Base-by-base conservation (phyloP, 306 rosid genomes). In the Parietaria judaica region DNA sequence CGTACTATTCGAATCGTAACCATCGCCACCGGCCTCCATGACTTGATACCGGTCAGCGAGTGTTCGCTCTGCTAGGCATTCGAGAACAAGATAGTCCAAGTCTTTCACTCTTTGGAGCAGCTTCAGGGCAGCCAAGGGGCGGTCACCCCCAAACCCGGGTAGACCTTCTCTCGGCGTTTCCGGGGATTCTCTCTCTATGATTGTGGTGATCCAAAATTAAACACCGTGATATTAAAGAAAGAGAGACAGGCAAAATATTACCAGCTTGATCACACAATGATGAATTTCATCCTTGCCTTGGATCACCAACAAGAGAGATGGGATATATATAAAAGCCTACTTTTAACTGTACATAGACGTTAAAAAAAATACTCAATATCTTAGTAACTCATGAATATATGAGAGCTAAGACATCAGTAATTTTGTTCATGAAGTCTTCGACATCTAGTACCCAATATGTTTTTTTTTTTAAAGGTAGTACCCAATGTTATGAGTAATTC, bases 1-100 rank as follows among this genome's bases (percentile, higher is more conserved):
- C 96, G 14, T 88, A 88, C 98, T 84, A 45, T 64, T 67, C 11
- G 98, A 80, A 76, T 92, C 98, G 38, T 76, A 92, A 63, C 96
- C 96, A 77, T 84, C 86, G 14, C 95, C 94, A 39, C 98, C 94
- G 55, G 96, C 82, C 52, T 65, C 69, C 96, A 86, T 83, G 72
- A 64, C 76, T 69, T 84, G 95, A 72, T 80, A 88, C 1, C 86
- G 84, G 31, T 92, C 95, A 11, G 95, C 95, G 23, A 92, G 96
- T 55, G 98, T 88, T 17, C 96, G 95, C 72, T 88, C 98, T 0
- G 96, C 96, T 58, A 92, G 80, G 85, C 96, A 92, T 82, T 92
- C 98, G 15, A 92, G 96, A 11, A 92, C 83, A n/a, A 92, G 72
- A 79, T 92, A 92, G 71, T 88, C 81, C n/a, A 92, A 81, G 49